Conservation (phyloP, 2,329 filamentous ascomycete species). For the Zymoseptoria tritici region DNA sequence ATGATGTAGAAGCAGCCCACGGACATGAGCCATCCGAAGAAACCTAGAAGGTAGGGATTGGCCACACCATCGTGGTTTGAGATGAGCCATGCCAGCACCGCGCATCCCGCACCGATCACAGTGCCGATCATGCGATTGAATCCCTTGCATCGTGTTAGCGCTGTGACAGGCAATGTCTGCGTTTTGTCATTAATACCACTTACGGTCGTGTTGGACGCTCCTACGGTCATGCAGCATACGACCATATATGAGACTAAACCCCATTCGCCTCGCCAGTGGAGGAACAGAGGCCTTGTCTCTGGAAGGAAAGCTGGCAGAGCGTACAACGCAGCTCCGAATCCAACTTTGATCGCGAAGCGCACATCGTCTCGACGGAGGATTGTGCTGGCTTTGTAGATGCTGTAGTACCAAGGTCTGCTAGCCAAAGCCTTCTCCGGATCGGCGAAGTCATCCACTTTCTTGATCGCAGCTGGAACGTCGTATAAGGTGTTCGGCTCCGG, state of each 20-base stretch:
- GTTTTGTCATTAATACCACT: background rate
- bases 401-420: constrained; percentile 33
- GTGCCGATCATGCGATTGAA: constrained; percentile 82
- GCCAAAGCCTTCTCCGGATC: constrained; percentile 20
- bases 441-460: constrained; percentile 26
- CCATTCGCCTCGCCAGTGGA: constrained; percentile 92
- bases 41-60: constrained; percentile 66
- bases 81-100: constrained; percentile 69
- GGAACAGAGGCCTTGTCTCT: constrained; percentile 69
- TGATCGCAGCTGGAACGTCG: constrained; percentile 24
- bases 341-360: constrained; percentile 85
- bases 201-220: constrained; percentile 88
- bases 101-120: constrained; percentile 67
- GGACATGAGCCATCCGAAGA: constrained; percentile 71
- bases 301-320: constrained; percentile 82
- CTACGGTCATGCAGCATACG: constrained; percentile 95
- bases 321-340: constrained; percentile 79
- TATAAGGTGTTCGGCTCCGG: constrained; percentile 18
- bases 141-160: background rate
- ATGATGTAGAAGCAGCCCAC: constrained; percentile 85
- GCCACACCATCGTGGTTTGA: constrained; percentile 48
- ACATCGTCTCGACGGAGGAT: constrained; percentile 58
- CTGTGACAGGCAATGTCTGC: too few species aligned
- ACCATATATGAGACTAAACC: constrained; percentile 95
- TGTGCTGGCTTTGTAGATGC: constrained; percentile 48